phyloP scores from a whole-genome alignment of 352 stramenopile species.

The Globisporangium spinosum region DNA sequence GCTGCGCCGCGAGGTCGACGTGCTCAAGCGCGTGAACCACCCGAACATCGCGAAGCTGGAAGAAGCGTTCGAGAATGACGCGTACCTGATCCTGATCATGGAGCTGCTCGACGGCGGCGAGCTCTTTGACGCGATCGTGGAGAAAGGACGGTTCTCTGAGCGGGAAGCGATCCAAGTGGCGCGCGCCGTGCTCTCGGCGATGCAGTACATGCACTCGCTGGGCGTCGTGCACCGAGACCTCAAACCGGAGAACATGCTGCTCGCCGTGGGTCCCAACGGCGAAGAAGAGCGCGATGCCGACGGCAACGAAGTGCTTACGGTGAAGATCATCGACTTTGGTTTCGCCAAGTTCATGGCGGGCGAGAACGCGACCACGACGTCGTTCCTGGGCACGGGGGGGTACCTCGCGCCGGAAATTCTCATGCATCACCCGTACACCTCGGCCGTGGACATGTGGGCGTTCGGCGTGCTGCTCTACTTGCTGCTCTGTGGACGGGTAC shows the following conservation, averaged over 20 bases:
- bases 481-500: constrained; percentile 94
- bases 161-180: constrained; percentile 49
- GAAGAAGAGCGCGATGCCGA: constrained; percentile 9
- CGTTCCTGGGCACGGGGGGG: constrained; percentile 81
- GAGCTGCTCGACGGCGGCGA: constrained; percentile 75
- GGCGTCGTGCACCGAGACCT: constrained; percentile 71
- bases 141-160: constrained; percentile 57
- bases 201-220: constrained; percentile 70
- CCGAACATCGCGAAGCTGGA: constrained; percentile 68
- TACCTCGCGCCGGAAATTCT: constrained; percentile 98
- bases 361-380: constrained; percentile 51
- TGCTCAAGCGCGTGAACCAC: constrained; percentile 60
- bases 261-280: constrained; percentile 30
- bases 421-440: constrained; percentile 92
- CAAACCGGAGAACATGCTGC: constrained; percentile 76
- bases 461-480: constrained; percentile 96
- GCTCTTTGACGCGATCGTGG: constrained; percentile 79
- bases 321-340: constrained; percentile 99
- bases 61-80: constrained; percentile 62
- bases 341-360: constrained; percentile 90
- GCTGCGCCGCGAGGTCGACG: constrained; percentile 59
- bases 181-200: constrained; percentile 55
- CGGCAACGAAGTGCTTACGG: constrained; percentile 23
- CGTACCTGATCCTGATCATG: constrained; percentile 67
- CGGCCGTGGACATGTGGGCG: constrained; percentile 95